Evolutionary conservation across 495 filamentous ascomycete genomes (phyloP), one percentile per base, ranked within the genome.

Genomic region (Clohesyomyces aquaticus): DNA sequence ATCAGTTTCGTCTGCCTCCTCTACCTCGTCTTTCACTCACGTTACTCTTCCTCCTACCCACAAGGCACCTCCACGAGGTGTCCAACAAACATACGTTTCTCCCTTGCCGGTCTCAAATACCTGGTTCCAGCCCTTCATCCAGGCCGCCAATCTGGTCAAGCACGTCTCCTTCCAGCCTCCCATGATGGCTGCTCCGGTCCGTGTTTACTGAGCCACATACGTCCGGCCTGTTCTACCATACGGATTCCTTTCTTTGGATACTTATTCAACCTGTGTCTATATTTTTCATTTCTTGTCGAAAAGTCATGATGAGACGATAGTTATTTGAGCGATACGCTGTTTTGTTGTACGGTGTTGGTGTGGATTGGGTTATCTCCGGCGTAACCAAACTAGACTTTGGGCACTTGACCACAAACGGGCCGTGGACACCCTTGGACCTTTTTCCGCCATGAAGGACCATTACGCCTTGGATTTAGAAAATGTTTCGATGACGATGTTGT

Each of bases 101-200:
- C 59, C 63, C n/a, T n/a, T n/a, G 16, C 43, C 52, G 14, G 32
- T 38, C 11, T 23, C 65, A 22, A 64, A 59, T 42, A 46, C 64
- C 3, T 71, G 68, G 68, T 71, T 63, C 64, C 61, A 71, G 23
- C 59, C 63, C 2, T 71, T 71, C 53, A 56, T 67, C 53, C 63
- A 67, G 55, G 64, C 65, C 10, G 68, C 63, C 52, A 67, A 67
- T 55, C 54, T 67, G 41, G 64, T 67, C 43, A 67, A 67, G 35
- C 64, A 67, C 57, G 68, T 71, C 16, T 67, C 63, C 10, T 71
- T 71, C 60, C 68, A 71, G 59, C 64, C 68, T 28, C 56, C 68
- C 6, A 67, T 65, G 49, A 46, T 71, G 50, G 64, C 59, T 32
- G 60, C 49, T 12, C 68, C 68, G 56, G 60, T 71, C 9, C 68